A percentile compares a stretch with the other conserved stretches of the same genome.
phyloP scores from a whole-genome alignment of 2,329 filamentous ascomycete genomes.

The Canariomyces notabilis region DNA sequence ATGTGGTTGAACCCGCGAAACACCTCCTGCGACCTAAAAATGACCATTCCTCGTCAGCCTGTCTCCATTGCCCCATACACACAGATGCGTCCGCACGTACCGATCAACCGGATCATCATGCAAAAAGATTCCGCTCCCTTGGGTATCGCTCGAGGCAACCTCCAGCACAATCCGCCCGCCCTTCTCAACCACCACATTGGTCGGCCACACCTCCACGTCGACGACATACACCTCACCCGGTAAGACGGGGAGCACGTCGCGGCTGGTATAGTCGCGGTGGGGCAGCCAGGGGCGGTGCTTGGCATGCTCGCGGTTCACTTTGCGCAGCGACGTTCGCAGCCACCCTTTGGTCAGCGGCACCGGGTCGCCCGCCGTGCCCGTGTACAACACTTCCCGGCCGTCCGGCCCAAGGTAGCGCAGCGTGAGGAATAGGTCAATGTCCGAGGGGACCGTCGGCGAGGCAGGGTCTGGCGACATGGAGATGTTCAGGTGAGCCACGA shows the following conservation, averaged over 20 bases:
- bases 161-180: slow-evolving; percentile 53
- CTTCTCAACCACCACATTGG: slow-evolving; percentile 48
- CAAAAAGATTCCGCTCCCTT: slow-evolving; percentile 53
- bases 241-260: slow-evolving; percentile 52
- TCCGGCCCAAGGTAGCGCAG: slow-evolving; percentile 51
- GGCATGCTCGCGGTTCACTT: slow-evolving; percentile 45
- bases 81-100: too few species aligned
- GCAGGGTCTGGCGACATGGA: slow-evolving; percentile 53
- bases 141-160: slow-evolving; percentile 52
- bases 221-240: slow-evolving; percentile 52
- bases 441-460: slow-evolving; percentile 31
- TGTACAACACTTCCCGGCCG: slow-evolving; percentile 58
- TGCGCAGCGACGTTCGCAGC: slow-evolving; percentile 54
- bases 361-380: slow-evolving; percentile 59
- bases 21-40: slow-evolving; percentile 8
- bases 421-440: slow-evolving; percentile 62
- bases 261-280: slow-evolving; percentile 52
- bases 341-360: slow-evolving; percentile 61
- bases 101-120: slow-evolving; percentile 46
- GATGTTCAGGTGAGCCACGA: slow-evolving; percentile 59
- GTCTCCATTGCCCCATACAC: too few species aligned
- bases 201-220: slow-evolving; percentile 59
- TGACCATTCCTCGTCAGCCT: too few species aligned
- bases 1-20: slow-evolving; percentile 55
- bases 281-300: slow-evolving; percentile 52